phyloP scores from a whole-genome alignment of 257 asterid genomes.

The Solanum neorickii region DNA sequence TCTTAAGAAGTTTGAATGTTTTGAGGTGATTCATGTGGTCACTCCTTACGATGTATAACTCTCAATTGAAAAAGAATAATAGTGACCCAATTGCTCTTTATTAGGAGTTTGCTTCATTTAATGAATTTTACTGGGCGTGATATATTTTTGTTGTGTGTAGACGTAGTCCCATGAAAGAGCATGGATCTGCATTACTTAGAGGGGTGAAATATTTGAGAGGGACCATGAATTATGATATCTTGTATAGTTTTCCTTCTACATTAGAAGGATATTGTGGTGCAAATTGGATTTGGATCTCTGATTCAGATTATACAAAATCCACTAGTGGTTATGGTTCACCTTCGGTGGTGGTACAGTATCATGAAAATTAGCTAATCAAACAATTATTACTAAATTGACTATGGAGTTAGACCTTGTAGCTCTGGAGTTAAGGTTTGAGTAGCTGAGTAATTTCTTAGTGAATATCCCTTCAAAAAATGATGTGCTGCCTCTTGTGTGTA shows the following conservation, averaged over 20 bases:
- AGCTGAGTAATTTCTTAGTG: neutral
- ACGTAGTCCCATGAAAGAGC: neutral
- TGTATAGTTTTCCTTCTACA: neutral
- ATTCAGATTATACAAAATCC: too few relatives aligned
- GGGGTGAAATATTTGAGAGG: neutral
- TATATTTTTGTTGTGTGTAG: neutral
- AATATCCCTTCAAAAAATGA: neutral
- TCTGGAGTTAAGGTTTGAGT: neutral
- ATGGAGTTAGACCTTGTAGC: neutral
- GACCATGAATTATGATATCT: neutral
- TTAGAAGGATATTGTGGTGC: neutral
- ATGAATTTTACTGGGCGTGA: neutral
- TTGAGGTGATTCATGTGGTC: neutral
- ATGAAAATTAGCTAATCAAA: neutral
- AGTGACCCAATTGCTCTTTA: neutral
- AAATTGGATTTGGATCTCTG: neutral
- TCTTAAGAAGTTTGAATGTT: neutral
- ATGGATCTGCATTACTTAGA: neutral
- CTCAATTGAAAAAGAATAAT: neutral
- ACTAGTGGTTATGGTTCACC: neutral
- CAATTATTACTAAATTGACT: neutral
- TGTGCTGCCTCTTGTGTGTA: neutral
- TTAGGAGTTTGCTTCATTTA: neutral
- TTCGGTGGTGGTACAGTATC: neutral
- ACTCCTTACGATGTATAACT: neutral